phyloP scores from a whole-genome alignment of 1,139 yeast genomes.

The Zygosaccharomyces sapae region DNA sequence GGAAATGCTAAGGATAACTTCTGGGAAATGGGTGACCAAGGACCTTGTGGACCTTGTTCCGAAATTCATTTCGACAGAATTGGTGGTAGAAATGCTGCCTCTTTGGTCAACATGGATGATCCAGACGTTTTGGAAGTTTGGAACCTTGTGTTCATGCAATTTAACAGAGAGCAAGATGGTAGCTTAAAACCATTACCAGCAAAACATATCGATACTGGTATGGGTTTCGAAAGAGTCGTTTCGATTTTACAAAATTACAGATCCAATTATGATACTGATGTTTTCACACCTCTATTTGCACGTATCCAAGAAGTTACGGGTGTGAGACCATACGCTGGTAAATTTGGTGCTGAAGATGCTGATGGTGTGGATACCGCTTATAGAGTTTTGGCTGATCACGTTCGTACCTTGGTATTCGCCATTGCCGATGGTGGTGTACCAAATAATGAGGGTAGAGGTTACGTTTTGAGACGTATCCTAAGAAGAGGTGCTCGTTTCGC shows the following conservation, averaged over 20 bases:
- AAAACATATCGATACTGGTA: constrained; percentile 94
- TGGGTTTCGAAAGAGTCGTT: constrained; percentile 97
- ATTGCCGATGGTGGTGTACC: constrained; percentile 99
- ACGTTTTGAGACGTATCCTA: constrained; percentile 90
- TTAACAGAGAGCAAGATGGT: constrained; percentile 88
- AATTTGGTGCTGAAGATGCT: constrained; percentile 83
- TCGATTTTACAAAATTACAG: constrained; percentile 85
- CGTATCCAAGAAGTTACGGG: constrained; percentile 90
- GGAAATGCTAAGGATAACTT: constrained; percentile 89
- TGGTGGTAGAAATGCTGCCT: constrained; percentile 93
- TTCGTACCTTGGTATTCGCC: constrained; percentile 93
- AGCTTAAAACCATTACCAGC: constrained; percentile 80
- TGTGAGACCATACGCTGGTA: constrained; percentile 84
- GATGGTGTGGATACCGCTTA: constrained; percentile 98
- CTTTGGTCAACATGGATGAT: constrained; percentile 89
- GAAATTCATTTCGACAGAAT: constrained; percentile 96
- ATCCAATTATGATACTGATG: constrained; percentile 96
- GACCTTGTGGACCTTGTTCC: constrained; percentile 99
- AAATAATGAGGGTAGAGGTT: constrained; percentile 98
- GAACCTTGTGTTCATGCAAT: constrained; percentile 96
- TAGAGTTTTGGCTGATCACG: constrained; percentile 97
- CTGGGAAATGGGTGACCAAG: constrained; percentile 99
- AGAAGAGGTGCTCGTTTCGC: constrained; percentile 98
- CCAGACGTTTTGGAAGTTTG: constrained; percentile 96
- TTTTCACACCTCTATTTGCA: constrained; percentile 79